Base-by-base conservation (phyloP, 2,329 filamentous ascomycete genomes). In the Aspergillus aculeatinus region DNA sequence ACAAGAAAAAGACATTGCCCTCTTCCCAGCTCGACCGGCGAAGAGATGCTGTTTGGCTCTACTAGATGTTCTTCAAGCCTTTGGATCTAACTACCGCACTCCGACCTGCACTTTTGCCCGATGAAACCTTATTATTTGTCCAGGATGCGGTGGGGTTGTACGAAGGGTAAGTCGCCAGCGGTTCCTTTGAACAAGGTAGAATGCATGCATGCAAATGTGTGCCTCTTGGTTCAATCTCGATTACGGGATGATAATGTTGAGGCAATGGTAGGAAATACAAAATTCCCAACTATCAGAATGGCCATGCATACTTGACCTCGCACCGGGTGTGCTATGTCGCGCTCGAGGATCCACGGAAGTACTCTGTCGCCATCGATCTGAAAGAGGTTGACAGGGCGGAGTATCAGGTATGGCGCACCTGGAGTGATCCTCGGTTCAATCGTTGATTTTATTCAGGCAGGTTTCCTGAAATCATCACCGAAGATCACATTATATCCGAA, bases 91-190 rank as follows among this genome's bases (percentile, higher is more conserved):
- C 95, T 60, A 96, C 94, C 80, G 95, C 95, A 74, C 86, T 97
- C 74, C 90, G 95, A 83, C 95, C 95, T 70, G 90, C 89, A 63
- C 89, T 97, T 75, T 85, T 96, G 67, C 90, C 92, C 72, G 95
- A 97, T 82, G 95, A 99, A 84, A 90, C 91, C 68, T 83, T 98
- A 57, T 85, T 99, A 61, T 98, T 96, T 79, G 94, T 99, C 60
- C 94, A 98, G 81, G 93, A 98, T 83, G 93, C 92, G 76, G 93
- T 99, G 70, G 95, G 95, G 68, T 83, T 99, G 63, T 99, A 99
- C 80, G 92, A 98, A 83, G 95, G 95, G 92, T 96, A 83, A 79
- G 87, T 80, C 29, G 51, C 35, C 52, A 48, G 49, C 55, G 51
- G 35, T 50, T 60, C 39, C 33, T 69, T 55, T 60, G 57, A 29